phyloP scores from a whole-genome alignment of 169 alveolate species.

The Cryptosporidium muris region DNA sequence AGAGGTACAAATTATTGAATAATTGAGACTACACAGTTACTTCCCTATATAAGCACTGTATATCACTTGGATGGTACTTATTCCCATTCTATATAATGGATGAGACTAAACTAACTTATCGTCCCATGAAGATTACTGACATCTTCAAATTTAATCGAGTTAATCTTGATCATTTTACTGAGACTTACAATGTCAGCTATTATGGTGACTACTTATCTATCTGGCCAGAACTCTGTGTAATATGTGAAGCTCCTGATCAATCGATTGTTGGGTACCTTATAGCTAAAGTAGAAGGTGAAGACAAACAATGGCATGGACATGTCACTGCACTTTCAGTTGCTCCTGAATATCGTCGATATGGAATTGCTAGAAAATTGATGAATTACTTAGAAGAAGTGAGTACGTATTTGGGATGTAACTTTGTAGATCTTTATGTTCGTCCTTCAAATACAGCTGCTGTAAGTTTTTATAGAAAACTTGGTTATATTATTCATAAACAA shows the following conservation, averaged over 20 bases:
- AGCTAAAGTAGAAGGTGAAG: constrained; percentile 92
- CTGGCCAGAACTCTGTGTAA: constrained; percentile 92
- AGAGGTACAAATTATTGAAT: too few species aligned
- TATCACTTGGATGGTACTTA: too few species aligned
- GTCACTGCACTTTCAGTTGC: constrained; percentile 95
- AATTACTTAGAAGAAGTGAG: constrained; percentile 89
- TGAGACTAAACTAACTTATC: constrained; percentile 8
- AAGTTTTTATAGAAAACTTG: constrained; percentile 87
- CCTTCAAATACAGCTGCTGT: constrained; percentile 90
- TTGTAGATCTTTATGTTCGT: constrained; percentile 93
- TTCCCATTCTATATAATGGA: neutral
- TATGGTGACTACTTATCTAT: constrained; percentile 89
- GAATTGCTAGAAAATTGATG: constrained; percentile 92
- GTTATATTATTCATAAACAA: constrained; percentile 86
- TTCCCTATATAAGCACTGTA: too few species aligned
- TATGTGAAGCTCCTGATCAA: constrained; percentile 88
- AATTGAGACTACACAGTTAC: too few species aligned
- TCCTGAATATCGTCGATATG: constrained; percentile 89
- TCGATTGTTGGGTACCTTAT: constrained; percentile 89
- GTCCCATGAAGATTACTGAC: constrained; percentile 76
- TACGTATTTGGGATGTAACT: constrained; percentile 85
- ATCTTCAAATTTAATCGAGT: constrained; percentile 85
- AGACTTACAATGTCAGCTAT: constrained; percentile 88
- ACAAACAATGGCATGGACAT: constrained; percentile 95
- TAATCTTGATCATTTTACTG: constrained; percentile 91